Evolutionary conservation across 2,329 filamentous ascomycete species (phyloP), one percentile per base, ranked within the genome.

Genomic region (Colletotrichum sp.): DNA sequence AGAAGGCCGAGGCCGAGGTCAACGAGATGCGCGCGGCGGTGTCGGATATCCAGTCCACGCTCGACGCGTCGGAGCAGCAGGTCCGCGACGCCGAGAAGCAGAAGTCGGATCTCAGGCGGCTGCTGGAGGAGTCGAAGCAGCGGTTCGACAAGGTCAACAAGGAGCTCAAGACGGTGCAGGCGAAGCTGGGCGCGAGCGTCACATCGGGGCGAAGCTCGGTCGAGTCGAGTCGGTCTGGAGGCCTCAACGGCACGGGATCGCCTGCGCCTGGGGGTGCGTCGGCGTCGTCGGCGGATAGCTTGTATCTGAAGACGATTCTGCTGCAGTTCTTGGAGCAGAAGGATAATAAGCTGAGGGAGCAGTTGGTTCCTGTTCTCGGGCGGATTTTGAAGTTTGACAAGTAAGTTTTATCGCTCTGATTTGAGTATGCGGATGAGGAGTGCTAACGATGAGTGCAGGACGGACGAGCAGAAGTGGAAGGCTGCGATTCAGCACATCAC

Each of bases 51-150:
- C 92, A 95, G 3, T 90, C 95, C 75, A 93, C 96, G 0, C 89
- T 99, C 2, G 96, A 99, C 79, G 95, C 95, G 64, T 96, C 94
- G 44, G 97, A 99, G 85, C 93, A 91, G 82, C 95, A 98, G 84
- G 92, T 95, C 1, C 91, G 93, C 34, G 94, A 97, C n/a, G 89
- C 95, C 7, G 96, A 98, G 84, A 95, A 93, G 85, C 95, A 98
- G 81, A 94, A 93, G 78, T 87, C 88, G 0, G 96, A 98, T 76
- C 86, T 98, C 67, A 91, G 94, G 62, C 91, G 92, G 57, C 89
- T 94, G 36, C 89, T 98, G 4, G 95, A 98, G 79, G 96, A 98
- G 79, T 92, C 93, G 32, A 93, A 94, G 78, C 88, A 90, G 71
- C 91, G 94, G 15, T 92, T 96, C 77, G 96, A 98, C 82, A 96